Base-by-base conservation (phyloP, 2,329 filamentous ascomycete species). In the Thielaviopsis musarum region DNA sequence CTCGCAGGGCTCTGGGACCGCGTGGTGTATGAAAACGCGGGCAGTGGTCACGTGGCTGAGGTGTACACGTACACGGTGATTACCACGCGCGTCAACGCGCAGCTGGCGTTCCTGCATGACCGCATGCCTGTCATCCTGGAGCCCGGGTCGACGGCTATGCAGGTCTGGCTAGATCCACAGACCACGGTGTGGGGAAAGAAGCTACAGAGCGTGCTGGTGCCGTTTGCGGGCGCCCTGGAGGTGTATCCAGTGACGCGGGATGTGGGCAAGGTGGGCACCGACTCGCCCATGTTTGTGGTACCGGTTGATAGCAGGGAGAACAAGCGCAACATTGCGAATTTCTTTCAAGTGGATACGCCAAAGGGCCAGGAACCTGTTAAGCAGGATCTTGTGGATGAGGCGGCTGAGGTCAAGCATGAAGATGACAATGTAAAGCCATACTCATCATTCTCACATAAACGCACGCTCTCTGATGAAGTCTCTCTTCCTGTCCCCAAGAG, bases 41-140 rank as follows among this genome's bases (percentile, higher is more conserved):
- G n/a, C 7, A 66, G 67, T 67, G 62, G 7, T 13, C 6, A 9
- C 24, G 77, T 82, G 2, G 78, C 87, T 63, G 87, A 85, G 69
- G 72, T 83, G 5, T 96, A 91, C 69, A 94, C 89, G 0, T 98
- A 95, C 70, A 91, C 91, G 1, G 82, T 98, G 68, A 91, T 97
- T 69, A 98, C 93, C 0, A 97, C 91, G 1, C 80, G 85, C 62
- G 87, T 89, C 7, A 95, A 91, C 66, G 76, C 83, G 63, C 86
- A 91, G 68, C 76, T 97, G 55, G 83, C 77, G 28, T 97, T 95
- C 65, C 75, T 98, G 19, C 93, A 98, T 68, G 86, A 95, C 67
- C 84, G 93, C 17, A 98, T 98, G 93, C 93, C 93, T 0, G 91
- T 95, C 5, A 87, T 97, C 30, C 70, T 98, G 0, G 84, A 96